Percentiles rank a stretch among this genome's conserved stretches.
These are phyloP conservation scores for Pseudodiploospora longispora DNA, from an alignment of 2,329 filamentous ascomycete genomes.

Conservation along the genomic window DNA sequence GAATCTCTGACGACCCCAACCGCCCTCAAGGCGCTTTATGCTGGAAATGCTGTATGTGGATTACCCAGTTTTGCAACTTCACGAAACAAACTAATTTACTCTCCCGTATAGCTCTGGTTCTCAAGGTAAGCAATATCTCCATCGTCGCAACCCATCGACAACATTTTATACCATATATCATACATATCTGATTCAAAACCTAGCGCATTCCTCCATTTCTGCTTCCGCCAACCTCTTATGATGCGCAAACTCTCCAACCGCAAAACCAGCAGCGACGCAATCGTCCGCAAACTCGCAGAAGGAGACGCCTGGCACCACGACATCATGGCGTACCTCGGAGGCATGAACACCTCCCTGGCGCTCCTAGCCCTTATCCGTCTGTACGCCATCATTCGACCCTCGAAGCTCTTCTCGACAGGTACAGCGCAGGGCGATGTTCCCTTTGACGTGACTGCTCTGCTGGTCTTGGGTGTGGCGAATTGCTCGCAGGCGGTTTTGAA, in stretches of 20 bases:
- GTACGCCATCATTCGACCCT: conserved; percentile 9
- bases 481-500: conserved; percentile 18
- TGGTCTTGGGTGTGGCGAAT: conserved; percentile 17
- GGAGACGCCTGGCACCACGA: conserved; percentile 19
- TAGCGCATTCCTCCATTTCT: conserved; percentile 14
- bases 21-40: conserved; percentile 12
- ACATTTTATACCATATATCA: not conserved
- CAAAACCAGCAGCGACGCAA: conserved; percentile 4
- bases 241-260: conserved; percentile 13
- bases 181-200: not conserved
- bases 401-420: conserved; percentile 7
- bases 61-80: not conserved
- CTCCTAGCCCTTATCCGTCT: conserved; percentile 14
- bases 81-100: not conserved
- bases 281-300: conserved; percentile 3
- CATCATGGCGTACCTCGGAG: conserved; percentile 17
- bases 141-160: not conserved
- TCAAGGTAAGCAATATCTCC: not conserved
- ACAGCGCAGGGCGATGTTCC: conserved; percentile 10
- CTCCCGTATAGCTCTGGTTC: not conserved
- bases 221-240: conserved; percentile 10
- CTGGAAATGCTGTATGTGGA: conserved; percentile 13
- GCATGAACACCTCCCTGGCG: conserved; percentile 15
- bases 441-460: conserved; percentile 13
- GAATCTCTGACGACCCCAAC: not conserved